phyloP scores from a whole-genome alignment of 148 eudicot species.

The Chenopodium quinoa region DNA sequence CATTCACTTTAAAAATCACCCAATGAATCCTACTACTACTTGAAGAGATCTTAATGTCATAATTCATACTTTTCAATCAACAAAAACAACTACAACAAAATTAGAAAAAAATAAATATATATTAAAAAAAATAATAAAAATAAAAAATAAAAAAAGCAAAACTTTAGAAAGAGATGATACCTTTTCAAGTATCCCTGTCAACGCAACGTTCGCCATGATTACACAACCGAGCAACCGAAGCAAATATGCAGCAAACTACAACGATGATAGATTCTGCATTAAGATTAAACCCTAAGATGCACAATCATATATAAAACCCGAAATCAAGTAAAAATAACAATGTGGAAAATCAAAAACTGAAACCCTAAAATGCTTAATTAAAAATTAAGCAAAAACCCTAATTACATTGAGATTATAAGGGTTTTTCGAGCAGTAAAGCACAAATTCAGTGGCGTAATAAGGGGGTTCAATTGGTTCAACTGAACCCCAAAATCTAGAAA shows the following conservation, averaged over 20 bases:
- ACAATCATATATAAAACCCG: neutral
- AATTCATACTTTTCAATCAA: too few species aligned
- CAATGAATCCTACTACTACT: neutral
- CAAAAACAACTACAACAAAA: neutral
- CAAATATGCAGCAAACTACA: conserved; percentile 10
- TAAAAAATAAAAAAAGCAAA: too few species aligned
- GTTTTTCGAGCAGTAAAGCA: too few species aligned
- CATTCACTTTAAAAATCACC: neutral
- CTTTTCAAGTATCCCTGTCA: conserved; percentile 87
- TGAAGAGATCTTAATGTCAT: neutral
- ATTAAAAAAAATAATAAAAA: neutral
- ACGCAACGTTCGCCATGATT: conserved; percentile 66
- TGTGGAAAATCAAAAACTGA: too few species aligned
- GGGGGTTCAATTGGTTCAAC: too few species aligned
- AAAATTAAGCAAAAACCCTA: too few species aligned
- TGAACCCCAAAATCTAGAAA: too few species aligned
- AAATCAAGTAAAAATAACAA: too few species aligned
- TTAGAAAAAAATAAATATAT: too few species aligned
- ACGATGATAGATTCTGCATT: neutral
- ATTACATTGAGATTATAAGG: too few species aligned
- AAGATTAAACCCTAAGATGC: neutral
- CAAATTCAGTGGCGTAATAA: too few species aligned
- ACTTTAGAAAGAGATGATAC: conserved; percentile 32
- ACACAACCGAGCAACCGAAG: conserved; percentile 17
- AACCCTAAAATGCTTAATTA: too few species aligned